A percentile compares a stretch with the other conserved stretches of the same genome.
Evolutionary conservation across 129 eudicot species (phyloP).

Genomic region (Scalesia atractyloides): DNA sequence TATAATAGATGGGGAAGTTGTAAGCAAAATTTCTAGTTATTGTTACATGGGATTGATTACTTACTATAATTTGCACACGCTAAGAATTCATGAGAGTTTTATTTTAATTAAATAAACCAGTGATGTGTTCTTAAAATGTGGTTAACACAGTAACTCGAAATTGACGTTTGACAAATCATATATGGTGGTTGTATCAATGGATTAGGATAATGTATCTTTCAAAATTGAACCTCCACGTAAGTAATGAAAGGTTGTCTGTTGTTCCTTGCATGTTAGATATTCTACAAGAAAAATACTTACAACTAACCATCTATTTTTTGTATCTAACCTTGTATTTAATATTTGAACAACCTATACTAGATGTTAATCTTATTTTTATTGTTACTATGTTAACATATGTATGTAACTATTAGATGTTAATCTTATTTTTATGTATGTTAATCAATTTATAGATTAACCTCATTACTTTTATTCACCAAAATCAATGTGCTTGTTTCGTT

Average conservation of each 20-base stretch:
- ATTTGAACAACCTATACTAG: too few species aligned
- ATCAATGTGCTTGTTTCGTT: too few species aligned
- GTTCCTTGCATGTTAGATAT: background rate
- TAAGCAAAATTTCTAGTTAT: constrained; percentile 21
- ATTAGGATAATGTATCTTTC: constrained; percentile 30
- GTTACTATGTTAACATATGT: too few species aligned
- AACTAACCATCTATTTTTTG: background rate
- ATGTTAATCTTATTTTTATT: too few species aligned
- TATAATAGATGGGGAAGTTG: constrained; percentile 8
- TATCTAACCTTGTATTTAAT: too few species aligned
- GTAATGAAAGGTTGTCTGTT: constrained; percentile 22
- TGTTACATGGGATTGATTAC: constrained; percentile 28
- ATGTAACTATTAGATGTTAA: too few species aligned
- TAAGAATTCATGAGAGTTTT: constrained; percentile 5
- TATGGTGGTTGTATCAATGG: constrained; percentile 23
- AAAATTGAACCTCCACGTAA: constrained; percentile 21
- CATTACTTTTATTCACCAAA: too few species aligned
- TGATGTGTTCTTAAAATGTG: constrained; percentile 11
- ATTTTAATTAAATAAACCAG: constrained; percentile 26
- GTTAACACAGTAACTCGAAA: constrained; percentile 15
- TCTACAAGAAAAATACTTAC: background rate
- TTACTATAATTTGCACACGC: constrained; percentile 15
- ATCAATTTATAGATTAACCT: too few species aligned
- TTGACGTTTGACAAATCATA: constrained; percentile 26
- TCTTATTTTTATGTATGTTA: too few species aligned